Percentiles rank a stretch among this genome's conserved stretches.
Conservation (phyloP, 345 rosid genomes). For the Citrus hindsii region DNA sequence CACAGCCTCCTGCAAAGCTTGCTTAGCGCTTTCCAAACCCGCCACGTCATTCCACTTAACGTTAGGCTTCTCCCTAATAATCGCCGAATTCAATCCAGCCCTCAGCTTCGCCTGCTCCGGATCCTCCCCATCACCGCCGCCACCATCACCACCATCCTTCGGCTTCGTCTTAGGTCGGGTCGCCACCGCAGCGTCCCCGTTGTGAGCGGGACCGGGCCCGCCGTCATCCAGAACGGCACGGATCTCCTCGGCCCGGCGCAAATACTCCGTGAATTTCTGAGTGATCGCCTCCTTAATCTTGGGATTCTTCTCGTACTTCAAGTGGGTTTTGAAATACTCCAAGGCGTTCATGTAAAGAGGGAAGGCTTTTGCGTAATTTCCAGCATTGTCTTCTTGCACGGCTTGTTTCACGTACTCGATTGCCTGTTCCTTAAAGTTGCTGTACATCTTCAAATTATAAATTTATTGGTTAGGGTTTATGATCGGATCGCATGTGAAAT, state of each 20-base stretch:
- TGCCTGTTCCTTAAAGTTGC: constrained; percentile 96
- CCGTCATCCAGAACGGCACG: constrained; percentile 87
- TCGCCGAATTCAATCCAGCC: constrained; percentile 81
- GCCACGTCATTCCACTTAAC: constrained; percentile 93
- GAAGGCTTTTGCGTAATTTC: constrained; percentile 84
- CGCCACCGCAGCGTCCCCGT: constrained; percentile 77
- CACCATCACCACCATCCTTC: constrained; percentile 55
- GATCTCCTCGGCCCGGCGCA: constrained; percentile 97
- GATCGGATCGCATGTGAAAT: constrained; percentile 16
- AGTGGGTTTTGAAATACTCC: constrained; percentile 91
- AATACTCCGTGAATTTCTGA: constrained; percentile 80
- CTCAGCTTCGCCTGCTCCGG: constrained; percentile 77
- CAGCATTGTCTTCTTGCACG: constrained; percentile 82
- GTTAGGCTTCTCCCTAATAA: constrained; percentile 83
- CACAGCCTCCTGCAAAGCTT: constrained; percentile 89
- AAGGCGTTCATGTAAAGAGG: constrained; percentile 91
- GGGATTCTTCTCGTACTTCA: constrained; percentile 94
- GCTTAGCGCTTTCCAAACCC: constrained; percentile 92
- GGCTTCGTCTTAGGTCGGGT: constrained; percentile 69
- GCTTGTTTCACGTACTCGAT: constrained; percentile 96
- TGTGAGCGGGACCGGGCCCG: constrained; percentile 64
- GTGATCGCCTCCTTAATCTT: constrained; percentile 84
- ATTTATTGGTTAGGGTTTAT: background rate
- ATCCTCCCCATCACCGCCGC: constrained; percentile 68
- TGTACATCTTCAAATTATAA: constrained; percentile 46